phyloP scores from a whole-genome alignment of 768 basidiomycete species.

The Naganishia friedmannii region DNA sequence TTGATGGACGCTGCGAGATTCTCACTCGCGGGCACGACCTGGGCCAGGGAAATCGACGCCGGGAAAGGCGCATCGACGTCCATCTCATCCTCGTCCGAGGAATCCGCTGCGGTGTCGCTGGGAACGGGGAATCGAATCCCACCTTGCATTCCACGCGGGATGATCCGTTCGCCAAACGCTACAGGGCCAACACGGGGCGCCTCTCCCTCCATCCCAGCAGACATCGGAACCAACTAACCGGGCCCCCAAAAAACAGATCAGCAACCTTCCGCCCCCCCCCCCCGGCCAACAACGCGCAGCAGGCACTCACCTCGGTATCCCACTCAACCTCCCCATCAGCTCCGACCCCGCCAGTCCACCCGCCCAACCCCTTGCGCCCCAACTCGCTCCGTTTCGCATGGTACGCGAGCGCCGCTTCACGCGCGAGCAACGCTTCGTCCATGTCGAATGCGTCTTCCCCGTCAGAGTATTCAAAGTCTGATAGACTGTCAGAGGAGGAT shows the following conservation, averaged over 20 bases:
- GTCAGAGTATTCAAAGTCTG: conserved; percentile 30
- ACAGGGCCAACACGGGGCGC: conserved; percentile 8
- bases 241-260: neutral
- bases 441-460: conserved; percentile 31
- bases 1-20: conserved; percentile 24
- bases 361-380: conserved; percentile 30
- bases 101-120: conserved; percentile 7
- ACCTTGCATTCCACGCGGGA: conserved; percentile 18
- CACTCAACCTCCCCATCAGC: conserved; percentile 28
- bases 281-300: too few species aligned
- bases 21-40: conserved; percentile 22
- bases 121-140: neutral
- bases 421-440: conserved; percentile 27
- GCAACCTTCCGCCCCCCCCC: neutral
- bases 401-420: conserved; percentile 33
- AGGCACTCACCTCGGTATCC: conserved; percentile 24
- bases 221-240: conserved; percentile 18
- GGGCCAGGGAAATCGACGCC: conserved; percentile 27
- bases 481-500: conserved; percentile 4
- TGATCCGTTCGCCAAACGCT: conserved; percentile 28
- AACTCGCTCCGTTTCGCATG: conserved; percentile 30
- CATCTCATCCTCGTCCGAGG: conserved; percentile 4
- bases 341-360: conserved; percentile 29
- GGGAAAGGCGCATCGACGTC: neutral
- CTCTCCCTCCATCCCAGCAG: conserved; percentile 21